Evolutionary conservation across 768 basidiomycete species (phyloP).

Genomic region (Hydnomerulius pinastri): DNA sequence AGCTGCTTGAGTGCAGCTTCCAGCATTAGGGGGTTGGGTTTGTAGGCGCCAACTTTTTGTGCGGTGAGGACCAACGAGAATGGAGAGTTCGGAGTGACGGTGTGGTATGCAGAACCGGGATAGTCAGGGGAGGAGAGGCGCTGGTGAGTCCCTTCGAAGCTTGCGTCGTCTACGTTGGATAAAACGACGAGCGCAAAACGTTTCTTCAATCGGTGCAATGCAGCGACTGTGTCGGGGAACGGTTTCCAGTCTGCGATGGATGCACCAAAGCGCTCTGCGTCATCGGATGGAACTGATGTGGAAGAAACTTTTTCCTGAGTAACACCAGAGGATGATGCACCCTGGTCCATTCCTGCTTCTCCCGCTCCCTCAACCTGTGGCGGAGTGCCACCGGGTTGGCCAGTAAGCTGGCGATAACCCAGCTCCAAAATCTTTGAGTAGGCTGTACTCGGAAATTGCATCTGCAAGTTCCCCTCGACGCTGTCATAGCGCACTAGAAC

Average conservation of each 20-base stretch:
- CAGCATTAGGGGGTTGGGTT: constrained; percentile 54
- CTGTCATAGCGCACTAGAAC: constrained; percentile 51
- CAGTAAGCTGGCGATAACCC: constrained; percentile 30
- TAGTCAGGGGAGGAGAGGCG: constrained; percentile 38
- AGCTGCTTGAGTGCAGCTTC: constrained; percentile 31
- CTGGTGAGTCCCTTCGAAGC: constrained; percentile 61
- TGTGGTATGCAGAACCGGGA: constrained; percentile 37
- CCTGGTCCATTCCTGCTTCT: constrained; percentile 20
- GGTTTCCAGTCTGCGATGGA: constrained; percentile 64
- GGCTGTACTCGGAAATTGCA: constrained; percentile 54
- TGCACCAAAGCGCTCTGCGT: constrained; percentile 54
- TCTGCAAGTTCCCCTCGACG: constrained; percentile 60
- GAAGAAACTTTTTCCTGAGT: background rate
- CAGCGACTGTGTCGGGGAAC: constrained; percentile 66
- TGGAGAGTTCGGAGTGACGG: constrained; percentile 47
- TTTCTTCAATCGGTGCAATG: constrained; percentile 58
- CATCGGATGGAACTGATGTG: background rate
- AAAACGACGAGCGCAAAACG: constrained; percentile 72
- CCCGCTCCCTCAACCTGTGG: constrained; percentile 30
- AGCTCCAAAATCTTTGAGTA: constrained; percentile 63
- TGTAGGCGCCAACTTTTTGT: constrained; percentile 73
- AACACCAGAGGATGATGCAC: constrained; percentile 7
- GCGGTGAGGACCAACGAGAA: constrained; percentile 72
- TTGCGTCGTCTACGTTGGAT: constrained; percentile 71
- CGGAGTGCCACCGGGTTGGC: constrained; percentile 40